Evolutionary conservation across 768 basidiomycete genomes (phyloP), one percentile per base, ranked within the genome.

Genomic region (Suillus subluteus): DNA sequence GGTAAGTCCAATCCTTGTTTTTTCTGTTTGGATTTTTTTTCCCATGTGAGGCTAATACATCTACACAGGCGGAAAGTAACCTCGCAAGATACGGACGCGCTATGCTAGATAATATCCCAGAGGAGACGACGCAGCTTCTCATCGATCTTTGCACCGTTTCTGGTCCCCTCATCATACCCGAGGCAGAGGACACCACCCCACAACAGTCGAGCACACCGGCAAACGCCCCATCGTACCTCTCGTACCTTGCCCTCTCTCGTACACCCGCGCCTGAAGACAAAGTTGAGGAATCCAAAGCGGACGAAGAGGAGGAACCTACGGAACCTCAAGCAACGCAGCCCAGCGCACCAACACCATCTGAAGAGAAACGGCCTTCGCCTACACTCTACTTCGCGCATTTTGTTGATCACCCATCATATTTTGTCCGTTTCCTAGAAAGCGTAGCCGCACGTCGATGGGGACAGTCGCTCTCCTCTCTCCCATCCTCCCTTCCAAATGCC

Each of bases 341-440:
- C 40, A 58, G 62, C 9, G 41, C 73, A 40, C 70, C 73, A 1
- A 71, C 73, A 21, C 65, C 64, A 15, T n/a, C 64, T 30, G 32
- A 56, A 35, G 68, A 65, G 2, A 87, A 87, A 72, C 81, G 84
- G 0, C 91, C 95, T 0, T 95, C 95, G 0, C 95, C 96, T 0
- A 82, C 90, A 5, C 81, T 91, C 40, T 99, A 95, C 76, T 99
- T 98, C 73, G 90, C 95, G 0, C 95, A 98, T 75, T 99, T 98
- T 69, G 90, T 98, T 44, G 94, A 97, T 73, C 94, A 96, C 71
- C 87, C 91, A 66, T 83, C 82, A 3, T 87, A 93, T 65, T 97
- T 99, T 69, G 84, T 94, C 48, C 82, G 86, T 1, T 99, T 98
- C 76, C 84, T 99, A 11, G 96, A 99, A 79, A 88, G 89, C 7